Conservation (phyloP, 179 eudicot species). For the Vitellaria paradoxa region DNA sequence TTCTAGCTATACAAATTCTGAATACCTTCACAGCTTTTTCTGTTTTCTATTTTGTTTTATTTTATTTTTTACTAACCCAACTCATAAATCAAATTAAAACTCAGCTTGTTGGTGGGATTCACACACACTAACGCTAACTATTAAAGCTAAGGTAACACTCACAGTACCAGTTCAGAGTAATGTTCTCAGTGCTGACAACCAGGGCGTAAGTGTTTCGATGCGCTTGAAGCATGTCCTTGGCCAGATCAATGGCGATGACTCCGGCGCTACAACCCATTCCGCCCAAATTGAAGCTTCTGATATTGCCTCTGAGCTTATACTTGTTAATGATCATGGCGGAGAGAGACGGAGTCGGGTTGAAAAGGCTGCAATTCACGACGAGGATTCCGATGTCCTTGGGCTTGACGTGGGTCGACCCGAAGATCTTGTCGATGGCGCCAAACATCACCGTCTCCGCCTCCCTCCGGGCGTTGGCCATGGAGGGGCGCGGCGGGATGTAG, state of each 20-base stretch:
- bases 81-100: no score
- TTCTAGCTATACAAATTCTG: no score
- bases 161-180: constrained; percentile 22
- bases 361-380: constrained; percentile 51
- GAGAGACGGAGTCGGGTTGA: constrained; percentile 55
- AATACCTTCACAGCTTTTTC: no score
- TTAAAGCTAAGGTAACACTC: no score
- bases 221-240: constrained; percentile 21
- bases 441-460: constrained; percentile 48
- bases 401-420: constrained; percentile 20
- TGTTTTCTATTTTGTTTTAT: no score
- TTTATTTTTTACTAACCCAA: no score
- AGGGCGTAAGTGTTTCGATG: constrained; percentile 26
- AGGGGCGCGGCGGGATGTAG: constrained; percentile 35
- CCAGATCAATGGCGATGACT: constrained; percentile 24
- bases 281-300: constrained; percentile 23
- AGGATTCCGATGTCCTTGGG: constrained; percentile 43
- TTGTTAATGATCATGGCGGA: constrained; percentile 49
- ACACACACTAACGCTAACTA: no score
- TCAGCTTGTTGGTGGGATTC: no score
- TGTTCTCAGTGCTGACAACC: constrained; percentile 26
- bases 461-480: constrained; percentile 31
- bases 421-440: constrained; percentile 30
- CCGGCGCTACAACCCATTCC: constrained; percentile 33
- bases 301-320: constrained; percentile 27